Conservation (phyloP, 2,329 filamentous ascomycete species). For the Fusarium tjaetaba region DNA sequence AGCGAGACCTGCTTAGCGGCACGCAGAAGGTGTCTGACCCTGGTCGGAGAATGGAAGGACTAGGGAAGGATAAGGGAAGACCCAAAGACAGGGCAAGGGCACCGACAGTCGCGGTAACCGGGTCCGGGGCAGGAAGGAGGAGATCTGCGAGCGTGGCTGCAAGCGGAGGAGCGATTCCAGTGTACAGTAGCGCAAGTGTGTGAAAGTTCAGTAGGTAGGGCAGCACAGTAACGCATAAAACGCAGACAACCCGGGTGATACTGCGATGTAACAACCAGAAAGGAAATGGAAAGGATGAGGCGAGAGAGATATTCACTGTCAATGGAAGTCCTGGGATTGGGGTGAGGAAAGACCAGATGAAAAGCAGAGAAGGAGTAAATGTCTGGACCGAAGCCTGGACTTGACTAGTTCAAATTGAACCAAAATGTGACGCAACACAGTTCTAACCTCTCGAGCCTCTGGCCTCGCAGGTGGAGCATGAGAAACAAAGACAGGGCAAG, state of each 20-base stretch:
- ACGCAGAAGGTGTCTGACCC: constrained; percentile 37
- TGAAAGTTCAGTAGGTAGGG: neutral
- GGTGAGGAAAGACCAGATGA: neutral
- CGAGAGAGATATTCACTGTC: neutral
- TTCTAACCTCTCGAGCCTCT: neutral
- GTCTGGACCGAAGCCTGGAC: neutral
- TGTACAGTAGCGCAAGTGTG: constrained; percentile 5
- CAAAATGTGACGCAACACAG: constrained; percentile 7
- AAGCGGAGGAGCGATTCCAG: constrained; percentile 38
- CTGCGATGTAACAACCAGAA: constrained; percentile 21
- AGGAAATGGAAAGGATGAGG: neutral
- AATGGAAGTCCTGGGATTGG: neutral
- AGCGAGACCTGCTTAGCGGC: constrained; percentile 36
- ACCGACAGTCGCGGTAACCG: constrained; percentile 37
- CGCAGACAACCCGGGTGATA: constrained; percentile 6
- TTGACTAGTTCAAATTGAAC: neutral
- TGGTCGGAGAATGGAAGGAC: constrained; percentile 38
- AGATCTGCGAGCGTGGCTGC: constrained; percentile 42
- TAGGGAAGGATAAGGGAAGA: constrained; percentile 38
- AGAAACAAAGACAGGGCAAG: constrained; percentile 11
- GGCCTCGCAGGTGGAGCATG: constrained; percentile 12
- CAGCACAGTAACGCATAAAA: neutral
- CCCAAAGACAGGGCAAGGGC: constrained; percentile 29
- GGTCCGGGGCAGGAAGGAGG: constrained; percentile 36
- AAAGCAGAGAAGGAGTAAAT: neutral